A percentile compares a stretch with the other conserved stretches of the same genome.
Evolutionary conservation across 306 rosid species (phyloP).

Genomic region (Canavalia ensiformis): DNA sequence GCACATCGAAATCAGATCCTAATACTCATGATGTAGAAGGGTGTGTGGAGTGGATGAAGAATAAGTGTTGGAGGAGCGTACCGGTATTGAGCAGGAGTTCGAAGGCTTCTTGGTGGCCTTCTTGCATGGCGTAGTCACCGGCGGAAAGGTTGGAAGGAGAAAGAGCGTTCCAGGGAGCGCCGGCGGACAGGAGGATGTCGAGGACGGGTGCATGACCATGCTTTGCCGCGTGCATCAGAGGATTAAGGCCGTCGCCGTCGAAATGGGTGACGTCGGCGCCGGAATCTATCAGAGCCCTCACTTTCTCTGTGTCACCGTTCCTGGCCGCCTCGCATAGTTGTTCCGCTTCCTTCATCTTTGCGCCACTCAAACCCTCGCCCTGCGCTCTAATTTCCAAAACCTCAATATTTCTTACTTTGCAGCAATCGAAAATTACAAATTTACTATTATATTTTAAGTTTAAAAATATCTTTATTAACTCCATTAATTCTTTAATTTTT

Average conservation of each 20-base stretch:
- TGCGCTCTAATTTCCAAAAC: background rate
- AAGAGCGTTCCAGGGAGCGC: conserved; percentile 97
- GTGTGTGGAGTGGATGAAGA: background rate
- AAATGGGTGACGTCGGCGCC: conserved; percentile 75
- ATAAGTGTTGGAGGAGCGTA: conserved; percentile 9
- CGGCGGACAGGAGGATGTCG: conserved; percentile 71
- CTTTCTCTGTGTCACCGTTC: conserved; percentile 63
- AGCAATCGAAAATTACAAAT: no score
- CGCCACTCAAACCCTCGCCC: conserved; percentile 41
- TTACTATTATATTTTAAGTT: background rate
- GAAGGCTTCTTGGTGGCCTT: conserved; percentile 71
- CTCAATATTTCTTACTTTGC: background rate
- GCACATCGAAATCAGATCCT: conserved; percentile 12
- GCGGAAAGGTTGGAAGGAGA: conserved; percentile 83
- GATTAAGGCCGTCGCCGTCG: conserved; percentile 77
- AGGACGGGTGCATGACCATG: conserved; percentile 71
- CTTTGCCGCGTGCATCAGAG: conserved; percentile 93
- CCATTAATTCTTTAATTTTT: background rate
- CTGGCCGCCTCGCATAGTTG: conserved; percentile 77
- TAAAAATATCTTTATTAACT: background rate
- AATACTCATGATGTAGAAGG: background rate
- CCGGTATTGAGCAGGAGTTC: conserved; percentile 82
- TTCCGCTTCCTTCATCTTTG: conserved; percentile 62
- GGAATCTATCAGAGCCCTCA: conserved; percentile 60
- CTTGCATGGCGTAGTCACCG: conserved; percentile 79